phyloP scores from a whole-genome alignment of 164 flowering plant species.

The Vitis amurensis region DNA sequence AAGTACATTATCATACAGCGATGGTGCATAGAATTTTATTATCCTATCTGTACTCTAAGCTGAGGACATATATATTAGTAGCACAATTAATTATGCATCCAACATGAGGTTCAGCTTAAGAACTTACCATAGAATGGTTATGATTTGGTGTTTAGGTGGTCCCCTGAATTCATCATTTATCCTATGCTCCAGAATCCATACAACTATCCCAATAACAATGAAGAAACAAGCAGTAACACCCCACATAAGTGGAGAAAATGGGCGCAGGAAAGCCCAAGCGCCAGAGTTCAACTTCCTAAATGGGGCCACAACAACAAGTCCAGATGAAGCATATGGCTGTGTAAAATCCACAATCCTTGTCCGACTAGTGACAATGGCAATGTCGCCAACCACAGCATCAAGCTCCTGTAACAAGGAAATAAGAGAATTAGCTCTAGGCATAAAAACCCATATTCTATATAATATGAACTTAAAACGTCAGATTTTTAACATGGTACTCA shows the following conservation, averaged over 20 bases:
- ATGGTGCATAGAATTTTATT: no score
- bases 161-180: conserved; percentile 72
- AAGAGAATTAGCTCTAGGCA: conserved; percentile 7
- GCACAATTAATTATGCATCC: no score
- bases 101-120: not conserved
- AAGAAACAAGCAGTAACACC: conserved; percentile 45
- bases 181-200: conserved; percentile 76
- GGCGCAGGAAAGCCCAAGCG: conserved; percentile 64
- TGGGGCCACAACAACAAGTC: conserved; percentile 71
- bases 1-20: no score
- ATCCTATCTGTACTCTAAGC: no score
- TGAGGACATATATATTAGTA: no score
- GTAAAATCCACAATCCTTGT: conserved; percentile 68
- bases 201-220: conserved; percentile 49
- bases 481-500: conserved; percentile 38
- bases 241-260: conserved; percentile 59
- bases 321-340: conserved; percentile 65
- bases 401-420: conserved; percentile 31
- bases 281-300: conserved; percentile 46
- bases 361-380: conserved; percentile 62
- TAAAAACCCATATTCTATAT: not conserved
- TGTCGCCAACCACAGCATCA: conserved; percentile 74
- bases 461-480: not conserved
- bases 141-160: conserved; percentile 52
- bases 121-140: conserved; percentile 63